These are phyloP conservation scores for Gleditsia sinensis DNA, from an alignment of 306 rosid species.

Conservation along the genomic window DNA sequence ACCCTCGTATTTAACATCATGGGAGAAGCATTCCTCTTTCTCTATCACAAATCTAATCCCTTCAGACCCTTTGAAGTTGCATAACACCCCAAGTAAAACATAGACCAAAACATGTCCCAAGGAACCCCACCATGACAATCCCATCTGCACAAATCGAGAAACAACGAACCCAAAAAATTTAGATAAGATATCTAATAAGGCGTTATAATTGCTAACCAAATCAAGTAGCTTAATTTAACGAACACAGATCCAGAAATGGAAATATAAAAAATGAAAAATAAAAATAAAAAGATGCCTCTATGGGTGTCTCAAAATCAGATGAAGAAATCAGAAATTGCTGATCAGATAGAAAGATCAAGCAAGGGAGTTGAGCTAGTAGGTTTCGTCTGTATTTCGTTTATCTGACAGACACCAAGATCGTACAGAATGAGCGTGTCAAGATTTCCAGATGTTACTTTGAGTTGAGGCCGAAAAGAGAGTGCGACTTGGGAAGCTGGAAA, in stretches of 20 bases:
- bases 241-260: background rate
- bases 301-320: background rate
- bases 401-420: background rate
- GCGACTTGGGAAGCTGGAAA: background rate
- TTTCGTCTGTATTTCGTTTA: background rate
- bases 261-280: background rate
- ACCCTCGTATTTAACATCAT: slow-evolving; percentile 74
- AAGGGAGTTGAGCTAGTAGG: background rate
- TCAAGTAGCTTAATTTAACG: background rate
- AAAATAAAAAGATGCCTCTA: background rate
- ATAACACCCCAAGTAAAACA: slow-evolving; percentile 38
- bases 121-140: slow-evolving; percentile 27
- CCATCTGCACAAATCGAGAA: slow-evolving; percentile 40
- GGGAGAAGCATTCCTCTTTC: slow-evolving; percentile 86
- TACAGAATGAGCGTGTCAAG: background rate
- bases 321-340: background rate
- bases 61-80: slow-evolving; percentile 46
- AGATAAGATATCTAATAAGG: too few species aligned
- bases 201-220: background rate
- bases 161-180: background rate
- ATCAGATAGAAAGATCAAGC: background rate
- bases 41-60: slow-evolving; percentile 85
- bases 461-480: background rate
- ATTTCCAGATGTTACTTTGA: background rate
- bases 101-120: slow-evolving; percentile 40